Percentiles rank a stretch among this genome's conserved stretches.
phyloP scores from a whole-genome alignment of 495 filamentous ascomycete genomes.

The Podospora australis region DNA sequence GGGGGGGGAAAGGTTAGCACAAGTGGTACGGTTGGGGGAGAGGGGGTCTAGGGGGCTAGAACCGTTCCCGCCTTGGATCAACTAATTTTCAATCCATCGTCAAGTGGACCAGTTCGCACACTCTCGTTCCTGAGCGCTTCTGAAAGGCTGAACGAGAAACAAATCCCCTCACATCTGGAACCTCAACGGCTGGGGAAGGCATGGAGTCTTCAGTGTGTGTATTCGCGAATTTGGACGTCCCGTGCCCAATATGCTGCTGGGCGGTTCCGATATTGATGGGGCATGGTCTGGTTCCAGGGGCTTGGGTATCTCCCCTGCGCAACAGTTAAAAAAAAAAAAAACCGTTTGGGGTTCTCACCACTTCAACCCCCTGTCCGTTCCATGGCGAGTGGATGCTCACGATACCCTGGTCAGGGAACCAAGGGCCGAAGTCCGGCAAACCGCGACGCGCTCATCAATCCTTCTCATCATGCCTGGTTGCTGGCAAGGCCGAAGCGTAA shows the following conservation, averaged over 20 bases:
- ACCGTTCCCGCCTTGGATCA: background rate
- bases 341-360: constrained; percentile 1
- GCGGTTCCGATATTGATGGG: background rate
- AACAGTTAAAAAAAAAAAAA: background rate
- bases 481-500: background rate
- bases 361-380: background rate
- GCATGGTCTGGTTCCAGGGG: constrained; percentile 8
- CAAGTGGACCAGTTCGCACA: background rate
- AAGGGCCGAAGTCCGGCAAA: constrained; percentile 11
- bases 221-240: background rate
- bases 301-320: constrained; percentile 3
- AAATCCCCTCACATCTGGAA: no score
- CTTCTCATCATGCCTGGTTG: constrained; percentile 3
- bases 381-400: background rate
- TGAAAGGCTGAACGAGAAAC: background rate
- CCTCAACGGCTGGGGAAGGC: background rate
- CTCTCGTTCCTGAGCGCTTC: no score
- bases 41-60: background rate
- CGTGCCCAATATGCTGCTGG: background rate
- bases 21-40: background rate
- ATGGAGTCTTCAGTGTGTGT: no score
- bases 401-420: constrained; percentile 4
- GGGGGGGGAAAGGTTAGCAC: background rate
- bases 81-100: no score
- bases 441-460: background rate